A percentile compares a stretch with the other conserved stretches of the same genome.
phyloP scores from a whole-genome alignment of 768 basidiomycete genomes.

The Saitozyma sp. region DNA sequence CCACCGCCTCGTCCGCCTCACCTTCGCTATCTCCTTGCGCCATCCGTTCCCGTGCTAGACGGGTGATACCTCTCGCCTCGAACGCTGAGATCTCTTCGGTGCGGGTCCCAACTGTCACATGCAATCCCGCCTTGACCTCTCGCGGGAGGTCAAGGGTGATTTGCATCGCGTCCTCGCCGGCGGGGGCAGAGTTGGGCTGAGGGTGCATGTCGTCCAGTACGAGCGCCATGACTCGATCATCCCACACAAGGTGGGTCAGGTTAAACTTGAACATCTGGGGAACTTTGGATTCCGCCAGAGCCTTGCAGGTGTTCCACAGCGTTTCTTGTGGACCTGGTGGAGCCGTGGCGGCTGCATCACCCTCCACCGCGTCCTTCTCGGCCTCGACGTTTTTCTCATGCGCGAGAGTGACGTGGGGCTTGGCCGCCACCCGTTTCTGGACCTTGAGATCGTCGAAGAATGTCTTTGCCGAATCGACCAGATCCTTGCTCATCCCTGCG shows the following conservation, averaged over 20 bases:
- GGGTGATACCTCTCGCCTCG: constrained; percentile 61
- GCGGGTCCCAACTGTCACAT: constrained; percentile 83
- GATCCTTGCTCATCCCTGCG: constrained; percentile 50
- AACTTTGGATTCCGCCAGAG: constrained; percentile 51
- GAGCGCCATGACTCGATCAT: constrained; percentile 76
- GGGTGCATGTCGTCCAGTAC: constrained; percentile 64
- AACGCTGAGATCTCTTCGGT: constrained; percentile 60
- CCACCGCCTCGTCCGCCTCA: constrained; percentile 30
- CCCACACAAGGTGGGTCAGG: constrained; percentile 67
- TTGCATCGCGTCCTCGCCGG: constrained; percentile 49
- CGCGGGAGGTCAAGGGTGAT: constrained; percentile 55
- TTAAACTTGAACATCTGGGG: constrained; percentile 65
- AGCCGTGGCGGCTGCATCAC: background rate
- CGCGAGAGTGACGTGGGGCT: constrained; percentile 84
- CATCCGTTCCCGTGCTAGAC: constrained; percentile 14
- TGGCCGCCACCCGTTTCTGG: constrained; percentile 58
- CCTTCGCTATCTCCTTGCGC: constrained; percentile 27
- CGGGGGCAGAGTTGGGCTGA: constrained; percentile 6
- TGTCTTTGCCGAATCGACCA: constrained; percentile 34
- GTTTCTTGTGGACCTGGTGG: constrained; percentile 24
- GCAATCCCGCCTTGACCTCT: constrained; percentile 61
- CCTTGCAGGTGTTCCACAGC: constrained; percentile 62
- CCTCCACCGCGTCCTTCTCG: constrained; percentile 34
- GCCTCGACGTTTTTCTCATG: constrained; percentile 61
- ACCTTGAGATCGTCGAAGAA: constrained; percentile 61